phyloP scores from a whole-genome alignment of 2,329 filamentous ascomycete genomes.

The Aspergillus eucalypticola region DNA sequence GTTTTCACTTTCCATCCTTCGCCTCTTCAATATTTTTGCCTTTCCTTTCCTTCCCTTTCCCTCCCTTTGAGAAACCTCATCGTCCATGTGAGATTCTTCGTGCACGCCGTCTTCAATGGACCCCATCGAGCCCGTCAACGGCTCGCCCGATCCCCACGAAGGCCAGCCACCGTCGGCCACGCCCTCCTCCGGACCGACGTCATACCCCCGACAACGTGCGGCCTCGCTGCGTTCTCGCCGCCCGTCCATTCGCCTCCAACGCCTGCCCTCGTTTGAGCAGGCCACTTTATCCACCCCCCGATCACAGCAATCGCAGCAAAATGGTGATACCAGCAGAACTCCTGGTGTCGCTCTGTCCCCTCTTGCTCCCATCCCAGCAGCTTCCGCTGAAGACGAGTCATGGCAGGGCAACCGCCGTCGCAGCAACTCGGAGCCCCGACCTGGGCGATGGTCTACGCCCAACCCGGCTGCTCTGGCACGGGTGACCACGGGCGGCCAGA shows the following conservation, averaged over 20 bases:
- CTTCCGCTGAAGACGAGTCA: slow-evolving; percentile 28
- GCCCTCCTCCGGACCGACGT: slow-evolving; percentile 21
- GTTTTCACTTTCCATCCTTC: not conserved
- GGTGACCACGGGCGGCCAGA: slow-evolving; percentile 25
- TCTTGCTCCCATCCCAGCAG: slow-evolving; percentile 4
- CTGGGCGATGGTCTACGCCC: slow-evolving; percentile 34
- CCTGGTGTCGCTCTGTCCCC: not conserved
- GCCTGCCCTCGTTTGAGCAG: slow-evolving; percentile 19
- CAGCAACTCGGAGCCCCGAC: slow-evolving; percentile 45
- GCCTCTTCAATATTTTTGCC: not conserved
- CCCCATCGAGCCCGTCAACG: slow-evolving; percentile 38
- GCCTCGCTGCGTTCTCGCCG: slow-evolving; percentile 30
- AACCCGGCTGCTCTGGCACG: slow-evolving; percentile 22
- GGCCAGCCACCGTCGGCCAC: slow-evolving; percentile 16
- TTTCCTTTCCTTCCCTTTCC: not conserved
- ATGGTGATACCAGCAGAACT: slow-evolving; percentile 8
- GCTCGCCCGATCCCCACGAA: slow-evolving; percentile 19
- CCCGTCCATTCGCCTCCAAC: slow-evolving; percentile 35
- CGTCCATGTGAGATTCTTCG: slow-evolving; percentile 4
- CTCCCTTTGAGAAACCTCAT: not conserved
- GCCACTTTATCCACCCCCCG: not conserved
- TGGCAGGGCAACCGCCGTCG: slow-evolving; percentile 36
- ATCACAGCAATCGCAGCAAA: slow-evolving; percentile 10
- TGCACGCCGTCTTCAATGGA: slow-evolving; percentile 31
- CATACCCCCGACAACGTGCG: slow-evolving; percentile 24